These are phyloP conservation scores for Niebla homalea DNA, from an alignment of 495 filamentous ascomycete genomes.

Conservation along the genomic window DNA sequence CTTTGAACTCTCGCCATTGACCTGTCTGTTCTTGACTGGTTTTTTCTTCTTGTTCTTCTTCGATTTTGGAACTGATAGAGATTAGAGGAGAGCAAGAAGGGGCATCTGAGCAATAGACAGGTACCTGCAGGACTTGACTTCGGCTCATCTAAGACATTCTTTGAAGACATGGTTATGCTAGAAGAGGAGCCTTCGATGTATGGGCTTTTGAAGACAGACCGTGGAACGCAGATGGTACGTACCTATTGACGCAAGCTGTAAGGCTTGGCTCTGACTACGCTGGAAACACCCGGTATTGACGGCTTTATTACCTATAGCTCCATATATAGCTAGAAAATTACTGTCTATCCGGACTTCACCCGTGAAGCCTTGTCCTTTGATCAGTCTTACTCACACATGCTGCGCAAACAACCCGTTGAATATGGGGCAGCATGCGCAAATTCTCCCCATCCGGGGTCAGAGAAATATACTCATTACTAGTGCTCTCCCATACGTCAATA, in stretches of 20 bases:
- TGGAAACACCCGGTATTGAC: too few species aligned
- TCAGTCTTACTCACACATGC: too few species aligned
- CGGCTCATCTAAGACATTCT: background rate
- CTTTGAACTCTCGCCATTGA: slow-evolving; percentile 20
- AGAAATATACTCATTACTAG: slow-evolving; percentile 45
- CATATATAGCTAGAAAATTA: too few species aligned
- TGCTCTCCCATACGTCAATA: slow-evolving; percentile 83
- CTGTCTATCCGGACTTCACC: too few species aligned
- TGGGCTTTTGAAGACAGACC: too few species aligned
- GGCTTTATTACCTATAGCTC: too few species aligned
- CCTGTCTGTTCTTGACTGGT: slow-evolving; percentile 22
- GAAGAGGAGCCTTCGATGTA: background rate
- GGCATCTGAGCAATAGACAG: background rate
- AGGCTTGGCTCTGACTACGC: too few species aligned
- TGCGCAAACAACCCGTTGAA: background rate
- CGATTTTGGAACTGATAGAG: slow-evolving; percentile 38
- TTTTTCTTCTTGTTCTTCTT: slow-evolving; percentile 66
- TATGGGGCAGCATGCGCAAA: slow-evolving; percentile 12
- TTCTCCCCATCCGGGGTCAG: slow-evolving; percentile 32
- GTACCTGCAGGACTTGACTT: background rate
- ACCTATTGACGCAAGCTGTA: too few species aligned
- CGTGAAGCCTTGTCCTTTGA: too few species aligned
- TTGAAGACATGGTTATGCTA: background rate
- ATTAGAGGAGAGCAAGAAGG: background rate
- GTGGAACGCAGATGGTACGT: too few species aligned